These are phyloP conservation scores for Aureobasidium sp. DNA, from an alignment of 2,329 filamentous ascomycete genomes.

Conservation along the genomic window DNA sequence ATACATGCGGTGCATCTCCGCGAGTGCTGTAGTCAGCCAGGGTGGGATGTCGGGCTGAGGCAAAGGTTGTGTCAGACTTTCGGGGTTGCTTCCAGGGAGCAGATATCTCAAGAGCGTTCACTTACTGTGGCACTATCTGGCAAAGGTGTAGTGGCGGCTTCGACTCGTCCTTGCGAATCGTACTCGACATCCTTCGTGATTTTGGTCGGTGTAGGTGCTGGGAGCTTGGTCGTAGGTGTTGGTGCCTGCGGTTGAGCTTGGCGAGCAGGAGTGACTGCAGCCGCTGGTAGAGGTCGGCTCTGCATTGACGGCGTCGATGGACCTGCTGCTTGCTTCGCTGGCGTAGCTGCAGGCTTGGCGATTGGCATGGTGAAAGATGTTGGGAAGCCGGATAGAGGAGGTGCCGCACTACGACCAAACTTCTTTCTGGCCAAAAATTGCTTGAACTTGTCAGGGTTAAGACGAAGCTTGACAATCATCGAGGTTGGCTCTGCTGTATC, in stretches of 20 bases:
- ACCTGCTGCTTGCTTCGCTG: conserved; percentile 27
- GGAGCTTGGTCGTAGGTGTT: conserved; percentile 10
- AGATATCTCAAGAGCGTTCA: conserved; percentile 20
- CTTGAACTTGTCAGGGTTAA: conserved; percentile 64
- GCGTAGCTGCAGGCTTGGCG: conserved; percentile 41
- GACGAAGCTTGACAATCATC: conserved; percentile 66
- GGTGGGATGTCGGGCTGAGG: conserved; percentile 71
- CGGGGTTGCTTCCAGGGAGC: neutral
- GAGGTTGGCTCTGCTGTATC: conserved; percentile 76
- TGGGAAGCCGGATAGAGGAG: conserved; percentile 30
- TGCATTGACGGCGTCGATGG: conserved; percentile 16
- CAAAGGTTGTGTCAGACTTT: neutral
- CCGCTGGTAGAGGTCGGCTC: conserved; percentile 8
- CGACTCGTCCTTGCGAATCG: conserved; percentile 51
- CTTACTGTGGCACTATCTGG: conserved; percentile 59
- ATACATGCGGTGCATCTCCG: conserved; percentile 61
- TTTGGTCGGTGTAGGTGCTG: conserved; percentile 27
- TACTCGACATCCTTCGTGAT: conserved; percentile 20
- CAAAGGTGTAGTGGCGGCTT: conserved; percentile 55
- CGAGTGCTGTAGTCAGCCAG: conserved; percentile 74
- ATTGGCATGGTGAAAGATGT: conserved; percentile 40
- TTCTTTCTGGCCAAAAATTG: conserved; percentile 55
- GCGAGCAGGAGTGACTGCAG: conserved; percentile 12
- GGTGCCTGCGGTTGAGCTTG: neutral
- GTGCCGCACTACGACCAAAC: conserved; percentile 30